A percentile compares a stretch with the other conserved stretches of the same genome.
These are phyloP conservation scores for Coniochaeta sp. DNA, from an alignment of 2,329 filamentous ascomycete species.

Conservation along the genomic window DNA sequence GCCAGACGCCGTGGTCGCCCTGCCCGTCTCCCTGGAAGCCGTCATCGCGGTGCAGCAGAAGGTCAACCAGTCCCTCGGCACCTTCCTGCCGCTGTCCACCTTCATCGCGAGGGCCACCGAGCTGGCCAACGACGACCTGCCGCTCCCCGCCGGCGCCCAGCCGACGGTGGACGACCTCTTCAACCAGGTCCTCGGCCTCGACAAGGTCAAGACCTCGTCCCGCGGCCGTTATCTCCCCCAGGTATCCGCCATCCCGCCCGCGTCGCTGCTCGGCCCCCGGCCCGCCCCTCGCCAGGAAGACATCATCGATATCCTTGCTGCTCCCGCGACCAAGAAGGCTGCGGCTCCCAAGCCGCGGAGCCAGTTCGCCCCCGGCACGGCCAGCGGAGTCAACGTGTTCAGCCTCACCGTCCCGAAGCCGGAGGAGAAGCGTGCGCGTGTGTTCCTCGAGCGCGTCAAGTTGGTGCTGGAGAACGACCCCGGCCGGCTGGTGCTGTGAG, in stretches of 20 bases:
- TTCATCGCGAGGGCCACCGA: conserved; percentile 82
- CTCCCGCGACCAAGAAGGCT: conserved; percentile 15
- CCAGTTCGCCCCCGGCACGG: conserved; percentile 35
- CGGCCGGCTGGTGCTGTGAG: conserved; percentile 60
- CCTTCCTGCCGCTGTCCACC: conserved; percentile 74
- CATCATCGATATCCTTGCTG: conserved; percentile 74
- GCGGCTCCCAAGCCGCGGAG: conserved; percentile 16
- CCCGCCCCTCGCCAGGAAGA: conserved; percentile 45
- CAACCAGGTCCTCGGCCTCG: conserved; percentile 74
- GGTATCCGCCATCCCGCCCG: conserved; percentile 51
- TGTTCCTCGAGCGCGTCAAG: conserved; percentile 85
- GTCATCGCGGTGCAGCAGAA: conserved; percentile 76
- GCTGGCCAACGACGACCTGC: conserved; percentile 81
- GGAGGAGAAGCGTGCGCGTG: conserved; percentile 73
- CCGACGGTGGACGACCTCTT: conserved; percentile 79
- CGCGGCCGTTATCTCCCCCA: conserved; percentile 65
- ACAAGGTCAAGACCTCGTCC: conserved; percentile 37
- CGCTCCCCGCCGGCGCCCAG: conserved; percentile 54
- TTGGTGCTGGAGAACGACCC: conserved; percentile 73
- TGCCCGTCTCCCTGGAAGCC: conserved; percentile 71
- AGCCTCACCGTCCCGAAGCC: conserved; percentile 70
- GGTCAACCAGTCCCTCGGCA: conserved; percentile 68
- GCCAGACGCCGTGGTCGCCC: conserved; percentile 51
- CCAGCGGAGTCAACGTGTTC: conserved; percentile 65
- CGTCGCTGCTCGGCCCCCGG: conserved; percentile 19